Evolutionary conservation across 2,329 filamentous ascomycete genomes (phyloP), one percentile per base, ranked within the genome.

Genomic region (Fusarium devonianum): DNA sequence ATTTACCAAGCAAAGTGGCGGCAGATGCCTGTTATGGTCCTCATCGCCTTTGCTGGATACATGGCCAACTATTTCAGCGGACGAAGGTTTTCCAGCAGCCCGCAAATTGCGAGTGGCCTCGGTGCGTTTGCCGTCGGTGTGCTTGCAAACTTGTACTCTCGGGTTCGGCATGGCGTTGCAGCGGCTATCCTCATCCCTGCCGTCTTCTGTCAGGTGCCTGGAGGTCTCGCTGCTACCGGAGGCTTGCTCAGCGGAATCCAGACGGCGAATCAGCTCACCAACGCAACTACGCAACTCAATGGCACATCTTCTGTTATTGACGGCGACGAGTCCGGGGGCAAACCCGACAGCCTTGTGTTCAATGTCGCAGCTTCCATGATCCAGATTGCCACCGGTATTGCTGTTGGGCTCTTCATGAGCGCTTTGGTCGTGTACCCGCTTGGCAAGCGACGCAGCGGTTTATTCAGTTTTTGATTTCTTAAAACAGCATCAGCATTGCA

Each of bases 1-100:
- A 84, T 92, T 67, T 92, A 92, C 67, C 88, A 92, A 62, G 89
- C 88, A 28, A 91, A 90, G 69, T 91, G 85, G 83, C 88, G 85
- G 60, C 90, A 94, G 67, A 83, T 87, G 60, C 90, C 90, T 0
- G 78, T 89, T 41, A 93, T 93, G 89, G 73, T 90, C 2, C 28
- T 86, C 35, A 90, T 94, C 45, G 83, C 89, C 2, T 82, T 89
- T 48, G 78, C 82, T 0, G 90, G 90, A 3, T 93, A 92, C 67
- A 72, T 90, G 3, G 86, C 90, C 60, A 92, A 89, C 67, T 91
- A 83, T 72, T 92, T 88, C 72, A 85, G 82, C 35, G 81, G 82
- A 12, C 75, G 79, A 17, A 83, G 78, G 29, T 90, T 93, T 66
- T 73, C 77, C 5, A 83, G 80, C 17, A 90, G 89, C 52, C 84